A percentile compares a stretch with the other conserved stretches of the same genome.
Conservation (phyloP, 2,329 filamentous ascomycete genomes). For the Plectosphaerella cucumerina region DNA sequence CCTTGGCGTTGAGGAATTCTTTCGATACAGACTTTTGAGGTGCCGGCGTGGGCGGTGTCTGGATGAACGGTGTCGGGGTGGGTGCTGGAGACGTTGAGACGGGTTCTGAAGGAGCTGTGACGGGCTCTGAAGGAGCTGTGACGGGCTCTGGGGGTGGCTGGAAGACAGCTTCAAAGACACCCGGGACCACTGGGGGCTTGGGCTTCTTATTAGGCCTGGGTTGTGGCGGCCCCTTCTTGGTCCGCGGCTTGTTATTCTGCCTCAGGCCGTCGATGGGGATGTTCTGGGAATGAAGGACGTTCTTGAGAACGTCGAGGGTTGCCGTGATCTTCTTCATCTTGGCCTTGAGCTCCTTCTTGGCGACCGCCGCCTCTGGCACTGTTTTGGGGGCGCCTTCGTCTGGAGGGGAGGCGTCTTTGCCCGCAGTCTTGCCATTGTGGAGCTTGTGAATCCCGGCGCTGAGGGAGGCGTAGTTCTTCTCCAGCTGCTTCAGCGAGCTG, state of each 20-base stretch:
- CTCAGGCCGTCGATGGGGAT: constrained; percentile 10
- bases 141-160: too few relatives aligned
- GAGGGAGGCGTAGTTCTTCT: constrained; percentile 6
- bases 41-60: too few relatives aligned
- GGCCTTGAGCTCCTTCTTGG: constrained; percentile 1
- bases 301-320: constrained; percentile 31
- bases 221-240: background rate
- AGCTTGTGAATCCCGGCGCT: background rate
- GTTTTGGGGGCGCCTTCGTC: background rate
- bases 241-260: constrained; percentile 5
- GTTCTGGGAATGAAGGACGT: constrained; percentile 26
- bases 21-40: too few relatives aligned
- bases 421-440: background rate
- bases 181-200: too few relatives aligned
- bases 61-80: too few relatives aligned
- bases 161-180: too few relatives aligned
- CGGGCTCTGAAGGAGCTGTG: too few relatives aligned
- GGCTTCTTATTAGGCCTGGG: background rate
- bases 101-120: too few relatives aligned
- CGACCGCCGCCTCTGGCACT: background rate
- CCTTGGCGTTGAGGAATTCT: background rate
- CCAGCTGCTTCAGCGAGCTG: constrained; percentile 4
- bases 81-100: too few relatives aligned
- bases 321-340: constrained; percentile 26
- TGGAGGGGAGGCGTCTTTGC: background rate